Evolutionary conservation across 352 stramenopile species (phyloP), one percentile per base, ranked within the genome.

Genomic region (Globisporangium echinulatum): DNA sequence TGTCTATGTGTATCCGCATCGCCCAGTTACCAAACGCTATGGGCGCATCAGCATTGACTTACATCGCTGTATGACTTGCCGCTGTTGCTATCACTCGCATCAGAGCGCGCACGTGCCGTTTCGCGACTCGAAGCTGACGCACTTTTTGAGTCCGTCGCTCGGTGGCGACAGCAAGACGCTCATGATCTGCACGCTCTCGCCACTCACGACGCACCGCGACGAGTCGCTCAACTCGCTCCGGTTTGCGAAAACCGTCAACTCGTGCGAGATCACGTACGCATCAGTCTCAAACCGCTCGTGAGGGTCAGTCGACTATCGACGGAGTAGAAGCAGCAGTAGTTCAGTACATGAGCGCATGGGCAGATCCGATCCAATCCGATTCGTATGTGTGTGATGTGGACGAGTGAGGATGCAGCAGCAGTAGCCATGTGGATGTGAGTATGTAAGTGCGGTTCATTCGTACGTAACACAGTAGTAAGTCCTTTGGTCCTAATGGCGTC

Each of bases 151-250:
- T 58, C 82, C 86, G 4, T 92, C 82, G 4, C 79, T 96, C 4
- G 86, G 86, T 33, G 83, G 82, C 50, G 87, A 96, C 52, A 93
- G 85, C 70, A 94, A 94, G 66, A 93, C 87, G 19, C 74, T 96
- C 43, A 96, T 96, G 88, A 96, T 96, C 54, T 95, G 85, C 66
- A 96, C 93, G 52, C 64, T 96, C 40, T 96, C 85, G 40, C 88
- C 88, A 8, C 64, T 94, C 14, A 59, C 61, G 1, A 68, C 83
- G 53, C 79, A 95, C 48, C 80, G 85, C 10, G 79, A 94, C 53
- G 87, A 96, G 60, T 92, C 81, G 43, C 72, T 95, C 7, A 94
- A 94, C 66, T 94, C 86, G 2, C 67, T 96, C 19, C 79, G 87
- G 3, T 96, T 96, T 46, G 87, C 87, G 15, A 92, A 94, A 70